Conservation (phyloP, 352 stramenopile species). For the Phytopythium chamaehyphon region DNA sequence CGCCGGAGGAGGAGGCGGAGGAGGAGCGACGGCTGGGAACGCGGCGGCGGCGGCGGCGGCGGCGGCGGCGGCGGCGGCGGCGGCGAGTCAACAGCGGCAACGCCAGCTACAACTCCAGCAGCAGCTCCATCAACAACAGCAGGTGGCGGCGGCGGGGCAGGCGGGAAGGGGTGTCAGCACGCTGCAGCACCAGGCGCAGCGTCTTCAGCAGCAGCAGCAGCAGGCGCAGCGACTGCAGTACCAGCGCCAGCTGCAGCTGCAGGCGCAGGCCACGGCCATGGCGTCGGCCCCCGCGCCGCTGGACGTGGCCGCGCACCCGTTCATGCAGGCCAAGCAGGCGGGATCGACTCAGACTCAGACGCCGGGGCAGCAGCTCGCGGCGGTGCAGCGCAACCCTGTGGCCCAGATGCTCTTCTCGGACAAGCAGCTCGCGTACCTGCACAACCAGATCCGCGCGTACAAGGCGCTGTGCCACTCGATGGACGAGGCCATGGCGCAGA, state of each 20-base stretch:
- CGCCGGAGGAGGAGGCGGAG: no score
- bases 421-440: constrained; percentile 78
- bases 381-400: constrained; percentile 34
- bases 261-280: constrained; percentile 11
- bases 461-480: constrained; percentile 83
- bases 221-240: constrained; percentile 14
- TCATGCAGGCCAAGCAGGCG: constrained; percentile 58
- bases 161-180: no score
- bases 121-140: no score
- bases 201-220: constrained; percentile 21
- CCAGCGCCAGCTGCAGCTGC: constrained; percentile 20
- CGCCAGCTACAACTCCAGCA: no score
- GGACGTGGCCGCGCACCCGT: constrained; percentile 53
- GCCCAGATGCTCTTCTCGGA: constrained; percentile 73
- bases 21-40: no score
- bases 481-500: constrained; percentile 49
- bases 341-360: constrained; percentile 15
- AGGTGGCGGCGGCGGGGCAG: no score
- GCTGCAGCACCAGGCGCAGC: constrained; percentile 15
- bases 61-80: no score
- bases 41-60: no score
- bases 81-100: no score
- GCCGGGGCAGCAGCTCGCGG: constrained; percentile 25
- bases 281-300: constrained; percentile 20
- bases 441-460: constrained; percentile 84